A percentile compares a stretch with the other conserved stretches of the same genome.
These are phyloP conservation scores for Aspergillus baeticus DNA, from an alignment of 495 filamentous ascomycete genomes.

Conservation along the genomic window DNA sequence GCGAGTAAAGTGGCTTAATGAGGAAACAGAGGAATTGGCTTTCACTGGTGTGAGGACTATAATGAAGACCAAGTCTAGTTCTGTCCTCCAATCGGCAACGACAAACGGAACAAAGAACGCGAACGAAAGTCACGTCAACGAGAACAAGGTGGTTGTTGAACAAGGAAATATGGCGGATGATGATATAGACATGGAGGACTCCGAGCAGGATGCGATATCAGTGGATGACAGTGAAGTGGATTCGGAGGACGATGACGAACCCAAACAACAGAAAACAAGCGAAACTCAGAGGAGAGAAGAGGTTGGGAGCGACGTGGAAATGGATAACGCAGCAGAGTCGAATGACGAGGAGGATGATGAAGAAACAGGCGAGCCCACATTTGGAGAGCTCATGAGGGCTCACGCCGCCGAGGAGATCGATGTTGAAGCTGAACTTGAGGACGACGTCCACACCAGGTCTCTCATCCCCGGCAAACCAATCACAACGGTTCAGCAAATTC, in stretches of 20 bases:
- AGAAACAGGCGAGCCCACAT: slow-evolving; percentile 67
- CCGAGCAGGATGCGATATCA: slow-evolving; percentile 34
- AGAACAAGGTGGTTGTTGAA: slow-evolving; percentile 68
- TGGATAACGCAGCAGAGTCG: slow-evolving; percentile 36
- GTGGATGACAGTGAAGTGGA: slow-evolving; percentile 36
- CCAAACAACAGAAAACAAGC: slow-evolving; percentile 37
- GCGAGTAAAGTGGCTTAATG: slow-evolving; percentile 49
- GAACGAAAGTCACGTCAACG: slow-evolving; percentile 66
- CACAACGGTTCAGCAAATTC: slow-evolving; percentile 50
- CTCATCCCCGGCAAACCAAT: slow-evolving; percentile 40
- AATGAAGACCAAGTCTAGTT: slow-evolving; percentile 43
- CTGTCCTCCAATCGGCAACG: slow-evolving; percentile 37
- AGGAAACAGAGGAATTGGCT: slow-evolving; percentile 44
- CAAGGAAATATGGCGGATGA: slow-evolving; percentile 39
- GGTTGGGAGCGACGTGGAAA: slow-evolving; percentile 42
- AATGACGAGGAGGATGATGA: slow-evolving; percentile 38
- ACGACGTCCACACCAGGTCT: slow-evolving; percentile 39
- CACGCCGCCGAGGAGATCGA: slow-evolving; percentile 70
- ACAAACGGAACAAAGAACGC: slow-evolving; percentile 62
- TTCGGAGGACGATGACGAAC: slow-evolving; percentile 38
- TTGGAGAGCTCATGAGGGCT: slow-evolving; percentile 81
- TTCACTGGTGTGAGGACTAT: slow-evolving; percentile 48
- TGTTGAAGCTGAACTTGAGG: slow-evolving; percentile 58
- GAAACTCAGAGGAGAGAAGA: slow-evolving; percentile 29
- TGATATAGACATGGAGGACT: slow-evolving; percentile 54